phyloP scores from a whole-genome alignment of 345 rosid genomes.

The Mallotus nudiflorus region DNA sequence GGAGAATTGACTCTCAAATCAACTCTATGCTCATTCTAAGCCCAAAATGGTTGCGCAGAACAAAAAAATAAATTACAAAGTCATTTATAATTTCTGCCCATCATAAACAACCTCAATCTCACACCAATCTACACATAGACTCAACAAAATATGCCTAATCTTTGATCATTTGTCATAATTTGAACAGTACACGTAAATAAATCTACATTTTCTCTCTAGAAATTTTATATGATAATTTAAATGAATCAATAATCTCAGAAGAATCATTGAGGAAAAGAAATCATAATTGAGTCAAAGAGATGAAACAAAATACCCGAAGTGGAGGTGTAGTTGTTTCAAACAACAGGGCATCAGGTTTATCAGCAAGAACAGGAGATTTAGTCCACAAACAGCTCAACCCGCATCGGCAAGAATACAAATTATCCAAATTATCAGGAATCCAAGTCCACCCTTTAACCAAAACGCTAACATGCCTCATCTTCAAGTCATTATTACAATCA shows the following conservation, averaged over 20 bases:
- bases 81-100: neutral
- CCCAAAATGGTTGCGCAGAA: neutral
- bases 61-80: neutral
- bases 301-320: slow-evolving; percentile 42
- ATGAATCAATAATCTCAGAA: too few relatives aligned
- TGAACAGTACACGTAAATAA: too few relatives aligned
- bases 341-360: slow-evolving; percentile 83
- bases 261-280: neutral
- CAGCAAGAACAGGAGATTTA: slow-evolving; percentile 82
- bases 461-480: slow-evolving; percentile 63
- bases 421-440: slow-evolving; percentile 94
- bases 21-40: neutral
- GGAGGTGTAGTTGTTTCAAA: slow-evolving; percentile 87
- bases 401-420: slow-evolving; percentile 75
- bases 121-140: neutral
- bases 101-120: neutral
- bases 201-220: too few relatives aligned
- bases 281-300: neutral
- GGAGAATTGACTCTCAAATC: neutral
- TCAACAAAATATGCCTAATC: neutral
- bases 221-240: too few relatives aligned
- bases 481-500: slow-evolving; percentile 49
- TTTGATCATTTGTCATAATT: too few relatives aligned
- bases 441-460: slow-evolving; percentile 97
- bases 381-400: slow-evolving; percentile 96